Percentiles rank a stretch among this genome's conserved stretches.
Conservation (phyloP, 352 stramenopile species). For the Phytophthora syringae region DNA sequence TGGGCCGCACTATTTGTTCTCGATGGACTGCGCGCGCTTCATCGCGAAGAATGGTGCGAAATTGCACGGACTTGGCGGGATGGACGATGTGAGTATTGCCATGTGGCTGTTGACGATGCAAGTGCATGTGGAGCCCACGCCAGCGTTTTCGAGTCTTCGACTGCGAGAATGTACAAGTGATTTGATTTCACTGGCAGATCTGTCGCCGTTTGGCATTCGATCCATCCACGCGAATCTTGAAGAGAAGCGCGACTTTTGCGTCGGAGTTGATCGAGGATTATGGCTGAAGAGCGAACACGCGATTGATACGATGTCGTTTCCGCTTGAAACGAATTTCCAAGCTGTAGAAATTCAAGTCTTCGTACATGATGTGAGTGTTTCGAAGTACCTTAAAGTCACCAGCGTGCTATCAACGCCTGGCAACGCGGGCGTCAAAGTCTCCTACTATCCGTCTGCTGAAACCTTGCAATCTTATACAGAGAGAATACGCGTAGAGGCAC, state of each 20-base stretch:
- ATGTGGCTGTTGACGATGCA: constrained; percentile 63
- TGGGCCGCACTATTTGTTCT: constrained; percentile 58
- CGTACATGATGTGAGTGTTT: constrained; percentile 12
- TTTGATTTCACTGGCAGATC: constrained; percentile 58
- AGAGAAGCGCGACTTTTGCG: constrained; percentile 19
- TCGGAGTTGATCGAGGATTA: constrained; percentile 34
- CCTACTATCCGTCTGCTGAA: constrained; percentile 26
- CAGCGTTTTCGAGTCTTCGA: constrained; percentile 19
- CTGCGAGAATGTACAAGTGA: constrained; percentile 29
- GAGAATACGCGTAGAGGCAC: constrained; percentile 16
- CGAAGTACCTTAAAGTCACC: constrained; percentile 2
- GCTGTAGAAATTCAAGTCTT: constrained; percentile 36
- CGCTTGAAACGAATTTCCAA: not conserved
- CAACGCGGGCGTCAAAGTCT: constrained; percentile 20
- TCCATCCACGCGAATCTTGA: constrained; percentile 33
- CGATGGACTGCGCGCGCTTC: constrained; percentile 50
- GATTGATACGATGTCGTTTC: too few relatives aligned
- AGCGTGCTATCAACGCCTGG: constrained; percentile 5
- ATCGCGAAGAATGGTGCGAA: constrained; percentile 43
- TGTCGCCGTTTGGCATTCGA: constrained; percentile 42
- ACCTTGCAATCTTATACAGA: constrained; percentile 8
- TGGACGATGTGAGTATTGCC: constrained; percentile 70
- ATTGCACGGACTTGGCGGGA: constrained; percentile 31
- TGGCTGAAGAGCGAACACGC: too few relatives aligned
- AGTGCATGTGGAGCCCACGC: constrained; percentile 42